phyloP scores from a whole-genome alignment of 768 basidiomycete genomes.

The Amanita exitialis region DNA sequence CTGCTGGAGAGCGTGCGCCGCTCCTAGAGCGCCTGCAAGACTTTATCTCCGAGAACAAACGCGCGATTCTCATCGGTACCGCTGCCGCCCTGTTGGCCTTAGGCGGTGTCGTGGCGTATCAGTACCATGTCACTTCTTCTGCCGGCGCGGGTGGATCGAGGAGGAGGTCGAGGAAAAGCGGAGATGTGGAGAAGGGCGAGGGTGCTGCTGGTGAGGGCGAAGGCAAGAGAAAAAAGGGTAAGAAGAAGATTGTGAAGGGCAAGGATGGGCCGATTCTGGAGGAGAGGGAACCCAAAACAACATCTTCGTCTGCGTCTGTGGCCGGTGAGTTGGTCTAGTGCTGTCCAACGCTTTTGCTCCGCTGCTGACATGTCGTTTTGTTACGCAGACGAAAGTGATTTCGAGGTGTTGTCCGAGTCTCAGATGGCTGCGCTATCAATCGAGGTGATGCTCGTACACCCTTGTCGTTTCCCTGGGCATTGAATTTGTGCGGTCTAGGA shows the following conservation, averaged over 20 bases:
- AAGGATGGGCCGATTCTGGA: conserved; percentile 63
- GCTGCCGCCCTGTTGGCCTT: conserved; percentile 64
- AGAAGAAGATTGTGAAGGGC: conserved; percentile 42
- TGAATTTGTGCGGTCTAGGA: conserved; percentile 14
- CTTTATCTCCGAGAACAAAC: conserved; percentile 73
- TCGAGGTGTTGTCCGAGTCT: conserved; percentile 37
- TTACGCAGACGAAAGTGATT: conserved; percentile 17
- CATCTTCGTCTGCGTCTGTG: conserved; percentile 28
- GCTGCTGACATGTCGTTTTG: conserved; percentile 11
- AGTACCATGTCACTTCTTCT: conserved; percentile 61
- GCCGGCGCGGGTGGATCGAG: conserved; percentile 34
- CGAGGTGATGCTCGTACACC: conserved; percentile 33
- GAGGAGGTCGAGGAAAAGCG: conserved; percentile 18
- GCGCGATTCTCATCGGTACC: conserved; percentile 60
- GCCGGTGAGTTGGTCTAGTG: conserved; percentile 16
- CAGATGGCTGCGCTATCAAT: conserved; percentile 46
- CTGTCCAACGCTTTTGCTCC: background rate
- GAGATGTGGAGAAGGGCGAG: conserved; percentile 35
- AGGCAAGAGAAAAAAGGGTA: conserved; percentile 33
- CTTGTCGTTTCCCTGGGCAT: background rate
- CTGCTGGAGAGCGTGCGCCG: conserved; percentile 11
- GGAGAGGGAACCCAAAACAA: conserved; percentile 21
- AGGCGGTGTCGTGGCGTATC: conserved; percentile 45
- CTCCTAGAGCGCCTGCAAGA: conserved; percentile 54
- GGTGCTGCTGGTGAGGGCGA: conserved; percentile 14